phyloP scores from a whole-genome alignment of 805 yeast genomes.

The Nakazawaea populi region DNA sequence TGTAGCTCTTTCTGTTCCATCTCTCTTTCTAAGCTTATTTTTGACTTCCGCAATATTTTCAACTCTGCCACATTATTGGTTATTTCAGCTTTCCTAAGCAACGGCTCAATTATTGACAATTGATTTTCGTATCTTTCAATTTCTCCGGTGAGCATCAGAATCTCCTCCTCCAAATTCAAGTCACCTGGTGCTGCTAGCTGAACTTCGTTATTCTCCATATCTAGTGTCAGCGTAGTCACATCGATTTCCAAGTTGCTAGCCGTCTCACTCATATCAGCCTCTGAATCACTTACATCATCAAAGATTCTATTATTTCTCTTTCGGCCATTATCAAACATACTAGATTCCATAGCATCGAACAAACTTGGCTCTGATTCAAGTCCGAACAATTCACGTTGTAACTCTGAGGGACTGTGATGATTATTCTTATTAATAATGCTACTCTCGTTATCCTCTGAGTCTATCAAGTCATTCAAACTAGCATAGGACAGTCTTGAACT shows the following conservation, averaged over 20 bases:
- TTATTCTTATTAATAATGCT: not conserved
- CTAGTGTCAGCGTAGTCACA: not conserved
- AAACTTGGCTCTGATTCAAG: conserved; percentile 25
- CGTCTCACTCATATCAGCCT: conserved; percentile 19
- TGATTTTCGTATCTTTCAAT: conserved; percentile 59
- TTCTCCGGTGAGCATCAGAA: conserved; percentile 49
- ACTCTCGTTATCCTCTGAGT: not conserved
- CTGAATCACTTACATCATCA: conserved; percentile 25
- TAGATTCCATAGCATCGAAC: conserved; percentile 24
- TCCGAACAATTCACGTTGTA: conserved; percentile 28
- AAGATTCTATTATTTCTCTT: conserved; percentile 25
- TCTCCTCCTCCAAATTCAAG: conserved; percentile 59
- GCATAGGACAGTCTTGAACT: conserved; percentile 3
- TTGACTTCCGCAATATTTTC: conserved; percentile 62
- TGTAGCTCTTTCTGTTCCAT: conserved; percentile 68
- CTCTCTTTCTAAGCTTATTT: conserved; percentile 61
- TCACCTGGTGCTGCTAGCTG: conserved; percentile 66
- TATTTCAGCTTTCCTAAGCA: conserved; percentile 76
- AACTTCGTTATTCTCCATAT: conserved; percentile 20
- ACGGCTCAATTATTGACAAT: conserved; percentile 54
- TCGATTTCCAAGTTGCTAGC: not conserved
- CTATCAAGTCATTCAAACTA: not conserved
- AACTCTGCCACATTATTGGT: conserved; percentile 71
- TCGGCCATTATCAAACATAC: conserved; percentile 1
- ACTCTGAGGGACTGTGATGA: conserved; percentile 13